Conservation (phyloP, 495 filamentous ascomycete species). For the Chaetomium cochliodes region DNA sequence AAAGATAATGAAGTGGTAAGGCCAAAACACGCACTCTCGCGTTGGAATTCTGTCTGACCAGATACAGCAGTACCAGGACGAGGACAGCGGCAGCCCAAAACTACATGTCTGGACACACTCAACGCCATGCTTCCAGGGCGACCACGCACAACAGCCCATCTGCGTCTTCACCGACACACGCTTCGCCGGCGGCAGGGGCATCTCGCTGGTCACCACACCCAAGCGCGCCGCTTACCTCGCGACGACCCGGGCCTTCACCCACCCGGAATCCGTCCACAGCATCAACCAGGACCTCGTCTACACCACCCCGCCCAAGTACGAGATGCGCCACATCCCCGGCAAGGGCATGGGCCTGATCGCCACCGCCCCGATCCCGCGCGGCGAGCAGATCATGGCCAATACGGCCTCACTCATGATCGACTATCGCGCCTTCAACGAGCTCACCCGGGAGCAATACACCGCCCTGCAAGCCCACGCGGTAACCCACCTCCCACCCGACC, state of each 20-base stretch:
- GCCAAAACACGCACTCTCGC: not conserved
- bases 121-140: slow-evolving; percentile 30
- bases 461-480: slow-evolving; percentile 31
- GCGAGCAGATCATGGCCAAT: slow-evolving; percentile 39
- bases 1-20: slow-evolving; percentile 1
- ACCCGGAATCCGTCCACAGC: slow-evolving; percentile 24
- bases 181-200: slow-evolving; percentile 36
- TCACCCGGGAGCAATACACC: slow-evolving; percentile 27
- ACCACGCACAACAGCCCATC: slow-evolving; percentile 18
- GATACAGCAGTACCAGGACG: slow-evolving; percentile 20
- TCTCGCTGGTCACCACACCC: slow-evolving; percentile 35
- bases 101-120: slow-evolving; percentile 33
- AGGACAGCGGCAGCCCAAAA: slow-evolving; percentile 11
- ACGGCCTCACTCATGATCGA: slow-evolving; percentile 39
- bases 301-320: slow-evolving; percentile 27
- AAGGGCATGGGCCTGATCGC: slow-evolving; percentile 40
- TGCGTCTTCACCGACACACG: slow-evolving; percentile 37
- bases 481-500: slow-evolving; percentile 28
- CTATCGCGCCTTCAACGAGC: slow-evolving; percentile 36
- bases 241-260: slow-evolving; percentile 28
- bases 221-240: slow-evolving; percentile 30
- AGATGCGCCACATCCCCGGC: slow-evolving; percentile 35
- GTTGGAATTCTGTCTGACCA: not conserved
- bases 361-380: slow-evolving; percentile 30
- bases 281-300: slow-evolving; percentile 31